Evolutionary conservation across 805 yeast species (phyloP).

Genomic region (Isabelozyma heimii): DNA sequence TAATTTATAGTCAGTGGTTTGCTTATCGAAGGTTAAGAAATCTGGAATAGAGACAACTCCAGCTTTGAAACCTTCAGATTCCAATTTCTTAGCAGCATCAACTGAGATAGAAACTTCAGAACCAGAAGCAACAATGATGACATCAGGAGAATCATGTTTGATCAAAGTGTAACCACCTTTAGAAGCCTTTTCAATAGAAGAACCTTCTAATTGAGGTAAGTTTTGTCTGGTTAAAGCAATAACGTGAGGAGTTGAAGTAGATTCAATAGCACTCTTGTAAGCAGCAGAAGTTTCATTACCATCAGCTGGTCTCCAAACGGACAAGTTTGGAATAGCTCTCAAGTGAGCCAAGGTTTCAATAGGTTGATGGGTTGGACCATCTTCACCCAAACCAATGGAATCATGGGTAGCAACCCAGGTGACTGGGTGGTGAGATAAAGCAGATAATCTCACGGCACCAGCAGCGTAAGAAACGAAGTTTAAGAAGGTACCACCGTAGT

Average conservation of each 20-base stretch:
- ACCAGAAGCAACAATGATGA: constrained; percentile 86
- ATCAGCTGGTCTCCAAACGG: constrained; percentile 92
- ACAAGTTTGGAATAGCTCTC: constrained; percentile 78
- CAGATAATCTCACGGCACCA: constrained; percentile 84
- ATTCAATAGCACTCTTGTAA: constrained; percentile 61
- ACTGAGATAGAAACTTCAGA: constrained; percentile 86
- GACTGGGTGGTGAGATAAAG: constrained; percentile 79
- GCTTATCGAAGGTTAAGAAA: constrained; percentile 84
- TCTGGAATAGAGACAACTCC: constrained; percentile 92
- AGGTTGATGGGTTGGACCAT: constrained; percentile 94
- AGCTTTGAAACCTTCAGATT: constrained; percentile 64
- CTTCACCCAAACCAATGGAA: constrained; percentile 89
- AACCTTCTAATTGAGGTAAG: constrained; percentile 91
- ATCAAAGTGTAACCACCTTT: constrained; percentile 91
- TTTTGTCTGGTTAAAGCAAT: constrained; percentile 82
- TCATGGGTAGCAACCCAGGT: constrained; percentile 89
- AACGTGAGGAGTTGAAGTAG: constrained; percentile 66
- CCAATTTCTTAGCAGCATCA: constrained; percentile 76
- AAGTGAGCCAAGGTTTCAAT: constrained; percentile 84
- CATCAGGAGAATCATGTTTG: constrained; percentile 54
- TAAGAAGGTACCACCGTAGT: constrained; percentile 97
- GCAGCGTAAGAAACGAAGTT: constrained; percentile 85
- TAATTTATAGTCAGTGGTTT: constrained; percentile 74
- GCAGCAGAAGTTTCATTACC: constrained; percentile 89
- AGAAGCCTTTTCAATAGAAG: constrained; percentile 83